Percentiles rank a stretch among this genome's conserved stretches.
These are phyloP conservation scores for Hordeum vulgare DNA, from an alignment of 176 grass and related monocot species.

Conservation along the genomic window DNA sequence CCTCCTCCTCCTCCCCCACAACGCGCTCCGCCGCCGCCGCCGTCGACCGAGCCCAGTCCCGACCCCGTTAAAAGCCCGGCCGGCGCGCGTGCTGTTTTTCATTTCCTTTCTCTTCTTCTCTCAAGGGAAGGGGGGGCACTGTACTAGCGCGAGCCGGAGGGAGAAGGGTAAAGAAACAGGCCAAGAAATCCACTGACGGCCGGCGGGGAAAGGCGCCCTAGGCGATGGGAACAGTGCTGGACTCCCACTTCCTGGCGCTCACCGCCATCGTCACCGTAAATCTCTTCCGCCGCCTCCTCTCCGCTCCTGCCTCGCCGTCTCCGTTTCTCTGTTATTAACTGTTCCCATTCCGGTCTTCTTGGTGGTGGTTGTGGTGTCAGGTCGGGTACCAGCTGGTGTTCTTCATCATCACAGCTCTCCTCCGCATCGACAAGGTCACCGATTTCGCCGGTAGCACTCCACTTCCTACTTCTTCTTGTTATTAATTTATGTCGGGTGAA, in stretches of 20 bases:
- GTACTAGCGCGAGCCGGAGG: not conserved
- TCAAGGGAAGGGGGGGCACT: too few species aligned
- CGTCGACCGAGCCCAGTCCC: not conserved
- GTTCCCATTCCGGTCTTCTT: not conserved
- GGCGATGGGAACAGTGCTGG: constrained; percentile 75
- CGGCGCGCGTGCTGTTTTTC: not conserved
- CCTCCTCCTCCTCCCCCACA: too few species aligned
- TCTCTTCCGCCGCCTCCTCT: not conserved
- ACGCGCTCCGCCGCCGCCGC: not conserved
- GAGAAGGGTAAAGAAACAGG: not conserved
- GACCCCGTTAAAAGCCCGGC: not conserved
- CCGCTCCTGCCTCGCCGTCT: not conserved
- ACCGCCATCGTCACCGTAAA: constrained; percentile 88
- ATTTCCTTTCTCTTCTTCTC: not conserved
- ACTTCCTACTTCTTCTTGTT: not conserved
- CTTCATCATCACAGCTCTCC: constrained; percentile 90
- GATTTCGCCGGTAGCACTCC: constrained; percentile 79
- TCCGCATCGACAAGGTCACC: constrained; percentile 87
- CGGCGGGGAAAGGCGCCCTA: too few species aligned
- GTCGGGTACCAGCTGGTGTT: constrained; percentile 88
- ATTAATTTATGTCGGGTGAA: not conserved
- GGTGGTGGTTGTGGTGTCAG: constrained; percentile 28
- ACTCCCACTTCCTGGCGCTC: constrained; percentile 88
- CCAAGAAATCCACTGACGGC: too few species aligned
- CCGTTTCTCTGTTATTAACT: not conserved